Conservation (phyloP, 2,329 filamentous ascomycete genomes). For the Fusarium xylarioides region DNA sequence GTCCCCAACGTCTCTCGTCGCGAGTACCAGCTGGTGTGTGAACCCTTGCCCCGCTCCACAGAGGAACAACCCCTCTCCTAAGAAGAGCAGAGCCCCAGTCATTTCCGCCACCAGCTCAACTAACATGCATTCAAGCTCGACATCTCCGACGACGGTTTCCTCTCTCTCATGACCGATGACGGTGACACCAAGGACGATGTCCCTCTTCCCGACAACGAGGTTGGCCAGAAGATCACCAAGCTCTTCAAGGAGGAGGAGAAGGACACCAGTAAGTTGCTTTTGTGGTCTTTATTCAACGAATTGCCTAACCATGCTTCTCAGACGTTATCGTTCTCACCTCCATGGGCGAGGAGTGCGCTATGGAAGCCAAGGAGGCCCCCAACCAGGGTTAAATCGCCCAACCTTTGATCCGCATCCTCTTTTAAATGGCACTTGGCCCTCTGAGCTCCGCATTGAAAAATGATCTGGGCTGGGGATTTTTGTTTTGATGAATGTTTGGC, state of each 20-base stretch:
- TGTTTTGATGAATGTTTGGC: conserved; percentile 48
- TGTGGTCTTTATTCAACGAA: not conserved
- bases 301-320: conserved; percentile 51
- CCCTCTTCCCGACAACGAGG: conserved; percentile 87
- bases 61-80: conserved; percentile 28
- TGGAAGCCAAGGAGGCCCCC: conserved; percentile 95
- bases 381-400: conserved; percentile 42
- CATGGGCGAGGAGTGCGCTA: conserved; percentile 93
- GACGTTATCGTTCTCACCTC: conserved; percentile 92
- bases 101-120: conserved; percentile 5
- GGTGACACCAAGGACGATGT: conserved; percentile 95
- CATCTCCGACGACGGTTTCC: conserved; percentile 92
- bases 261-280: conserved; percentile 81
- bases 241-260: conserved; percentile 86
- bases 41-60: conserved; percentile 40
- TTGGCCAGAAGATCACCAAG: conserved; percentile 86
- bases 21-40: conserved; percentile 93
- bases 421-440: conserved; percentile 42
- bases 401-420: conserved; percentile 35
- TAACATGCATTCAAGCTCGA: conserved; percentile 71
- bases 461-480: conserved; percentile 42
- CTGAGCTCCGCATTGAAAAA: conserved; percentile 37
- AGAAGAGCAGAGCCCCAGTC: conserved; percentile 16
- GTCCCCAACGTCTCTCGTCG: conserved; percentile 91
- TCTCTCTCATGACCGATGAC: conserved; percentile 89